These are phyloP conservation scores for Lepidium aucheri DNA, from an alignment of 345 rosid species.

Conservation along the genomic window DNA sequence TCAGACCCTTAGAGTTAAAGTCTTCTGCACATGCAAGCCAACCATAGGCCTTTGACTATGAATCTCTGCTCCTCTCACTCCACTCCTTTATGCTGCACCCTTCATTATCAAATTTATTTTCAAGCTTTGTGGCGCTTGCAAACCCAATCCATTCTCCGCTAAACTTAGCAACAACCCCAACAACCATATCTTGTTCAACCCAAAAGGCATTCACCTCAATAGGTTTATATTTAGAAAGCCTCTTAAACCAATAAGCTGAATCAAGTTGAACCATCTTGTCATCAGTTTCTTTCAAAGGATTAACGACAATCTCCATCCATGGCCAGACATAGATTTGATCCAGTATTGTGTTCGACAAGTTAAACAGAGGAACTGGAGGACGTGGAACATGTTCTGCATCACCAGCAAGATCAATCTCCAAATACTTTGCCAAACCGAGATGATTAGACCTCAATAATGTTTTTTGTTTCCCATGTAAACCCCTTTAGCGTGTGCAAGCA, in stretches of 20 bases:
- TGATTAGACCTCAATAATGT: constrained; percentile 85
- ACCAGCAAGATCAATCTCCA: constrained; percentile 50
- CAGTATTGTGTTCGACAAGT: constrained; percentile 22
- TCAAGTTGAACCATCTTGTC: constrained; percentile 29
- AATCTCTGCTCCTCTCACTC: constrained; percentile 32
- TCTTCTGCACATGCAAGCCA: constrained; percentile 87
- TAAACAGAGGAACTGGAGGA: constrained; percentile 12
- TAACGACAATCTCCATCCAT: constrained; percentile 70
- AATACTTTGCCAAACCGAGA: constrained; percentile 62
- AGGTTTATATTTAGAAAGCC: constrained; percentile 54
- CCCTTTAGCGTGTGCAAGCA: constrained; percentile 74
- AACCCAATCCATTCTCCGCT: constrained; percentile 58
- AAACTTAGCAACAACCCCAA: constrained; percentile 53
- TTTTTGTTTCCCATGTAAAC: constrained; percentile 72
- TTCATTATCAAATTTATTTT: constrained; percentile 45
- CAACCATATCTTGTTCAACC: constrained; percentile 31
- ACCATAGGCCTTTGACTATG: constrained; percentile 42
- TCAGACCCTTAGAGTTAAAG: constrained; percentile 39
- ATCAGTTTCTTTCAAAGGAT: constrained; percentile 27
- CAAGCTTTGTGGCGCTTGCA: constrained; percentile 47
- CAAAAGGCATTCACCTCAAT: constrained; percentile 39
- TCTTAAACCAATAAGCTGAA: constrained; percentile 45
- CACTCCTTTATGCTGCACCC: constrained; percentile 49
- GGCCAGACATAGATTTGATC: constrained; percentile 63
- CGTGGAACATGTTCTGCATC: constrained; percentile 34